Conservation (phyloP, 73 alveolate species). For the Durusdinium trenchii region DNA sequence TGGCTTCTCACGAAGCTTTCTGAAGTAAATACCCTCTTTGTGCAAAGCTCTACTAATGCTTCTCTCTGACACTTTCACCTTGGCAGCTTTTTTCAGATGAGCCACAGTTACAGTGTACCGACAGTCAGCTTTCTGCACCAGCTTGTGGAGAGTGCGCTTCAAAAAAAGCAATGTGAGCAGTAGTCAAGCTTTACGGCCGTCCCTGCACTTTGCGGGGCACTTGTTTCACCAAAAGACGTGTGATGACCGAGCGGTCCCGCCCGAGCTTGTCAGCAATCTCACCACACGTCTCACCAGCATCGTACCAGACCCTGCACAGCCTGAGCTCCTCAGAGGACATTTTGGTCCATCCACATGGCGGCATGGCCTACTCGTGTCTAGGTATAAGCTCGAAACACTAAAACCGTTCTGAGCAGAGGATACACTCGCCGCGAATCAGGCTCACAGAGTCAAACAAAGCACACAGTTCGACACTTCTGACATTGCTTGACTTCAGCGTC, state of each 20-base stretch:
- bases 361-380: not conserved
- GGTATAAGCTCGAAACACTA: too few relatives aligned
- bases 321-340: too few relatives aligned
- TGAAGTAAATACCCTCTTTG: not conserved
- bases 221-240: not conserved
- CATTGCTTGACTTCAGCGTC: too few relatives aligned
- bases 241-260: not conserved
- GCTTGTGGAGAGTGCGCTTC: not conserved
- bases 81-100: not conserved
- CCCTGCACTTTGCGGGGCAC: not conserved
- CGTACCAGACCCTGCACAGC: too few relatives aligned
- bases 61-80: not conserved
- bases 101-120: not conserved
- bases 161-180: not conserved
- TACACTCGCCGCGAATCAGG: too few relatives aligned
- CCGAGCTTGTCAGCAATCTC: not conserved
- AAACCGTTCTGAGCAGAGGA: too few relatives aligned
- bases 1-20: slow-evolving; percentile 1
- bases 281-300: not conserved
- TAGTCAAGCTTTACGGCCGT: not conserved
- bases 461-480: too few relatives aligned
- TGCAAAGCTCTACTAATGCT: not conserved
- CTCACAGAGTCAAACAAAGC: too few relatives aligned
- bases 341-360: too few relatives aligned
- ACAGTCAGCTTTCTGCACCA: not conserved